Conservation (phyloP, 1,139 yeast species). For the Geotrichum europaeum region DNA sequence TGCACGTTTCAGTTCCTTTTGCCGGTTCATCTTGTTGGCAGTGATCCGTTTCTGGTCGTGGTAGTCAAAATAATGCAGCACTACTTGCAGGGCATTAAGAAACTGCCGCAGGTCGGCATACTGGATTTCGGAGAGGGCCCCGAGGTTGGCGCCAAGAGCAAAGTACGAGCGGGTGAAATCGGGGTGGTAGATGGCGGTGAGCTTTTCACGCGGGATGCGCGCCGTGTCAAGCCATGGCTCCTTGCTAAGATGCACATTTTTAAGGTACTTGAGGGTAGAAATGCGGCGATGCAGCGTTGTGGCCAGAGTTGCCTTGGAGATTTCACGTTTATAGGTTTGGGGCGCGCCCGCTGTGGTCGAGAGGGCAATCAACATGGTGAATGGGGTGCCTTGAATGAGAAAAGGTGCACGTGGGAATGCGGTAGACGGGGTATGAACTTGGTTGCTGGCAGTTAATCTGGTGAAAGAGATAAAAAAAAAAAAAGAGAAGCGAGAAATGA, state of each 20-base stretch:
- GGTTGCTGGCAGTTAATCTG: no score
- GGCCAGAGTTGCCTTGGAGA: slow-evolving; percentile 3
- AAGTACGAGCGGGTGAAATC: slow-evolving; percentile 13
- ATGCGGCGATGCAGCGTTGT: slow-evolving; percentile 7
- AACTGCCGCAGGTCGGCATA: slow-evolving; percentile 3
- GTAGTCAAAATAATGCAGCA: slow-evolving; percentile 15
- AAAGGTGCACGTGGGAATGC: not conserved
- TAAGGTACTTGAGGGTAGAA: slow-evolving; percentile 11
- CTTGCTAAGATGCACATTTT: slow-evolving; percentile 12
- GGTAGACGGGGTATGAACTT: not conserved
- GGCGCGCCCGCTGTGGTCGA: slow-evolving; percentile 7
- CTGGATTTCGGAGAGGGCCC: slow-evolving; percentile 1
- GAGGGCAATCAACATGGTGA: slow-evolving; percentile 12
- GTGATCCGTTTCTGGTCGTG: slow-evolving; percentile 9
- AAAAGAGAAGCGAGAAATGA: not conserved
- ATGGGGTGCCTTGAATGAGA: not conserved
- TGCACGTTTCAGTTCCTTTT: not conserved
- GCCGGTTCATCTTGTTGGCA: not conserved
- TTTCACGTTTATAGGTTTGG: slow-evolving; percentile 10
- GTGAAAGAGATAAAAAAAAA: not conserved
- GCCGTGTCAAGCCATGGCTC: slow-evolving; percentile 13
- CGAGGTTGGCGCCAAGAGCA: slow-evolving; percentile 13
- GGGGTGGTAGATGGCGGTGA: slow-evolving; percentile 6
- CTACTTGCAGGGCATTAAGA: slow-evolving; percentile 3
- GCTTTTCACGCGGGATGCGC: slow-evolving; percentile 6